Evolutionary conservation across 139 green algal species (phyloP).

Genomic region (Ettlia oleoabundans): DNA sequence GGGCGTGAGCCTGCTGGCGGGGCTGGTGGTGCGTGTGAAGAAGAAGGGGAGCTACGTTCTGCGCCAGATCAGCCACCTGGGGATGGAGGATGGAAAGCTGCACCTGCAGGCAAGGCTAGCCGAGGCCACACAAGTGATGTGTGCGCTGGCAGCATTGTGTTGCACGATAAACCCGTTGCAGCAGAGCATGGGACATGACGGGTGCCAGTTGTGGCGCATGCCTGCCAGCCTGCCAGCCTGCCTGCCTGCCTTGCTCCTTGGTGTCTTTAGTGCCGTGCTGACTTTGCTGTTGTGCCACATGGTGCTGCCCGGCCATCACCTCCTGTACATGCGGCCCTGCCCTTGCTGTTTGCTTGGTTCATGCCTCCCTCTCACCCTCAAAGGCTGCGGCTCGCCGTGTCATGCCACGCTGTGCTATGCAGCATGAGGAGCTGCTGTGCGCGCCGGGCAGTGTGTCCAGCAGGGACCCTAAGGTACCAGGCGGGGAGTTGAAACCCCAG

Average conservation of each 20-base stretch:
- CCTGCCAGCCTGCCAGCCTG: too few relatives aligned
- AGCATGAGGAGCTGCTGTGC: neutral
- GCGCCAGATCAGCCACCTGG: neutral
- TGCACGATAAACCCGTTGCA: too few relatives aligned
- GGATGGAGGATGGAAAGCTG: neutral
- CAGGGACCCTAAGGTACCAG: neutral
- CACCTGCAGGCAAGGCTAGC: neutral
- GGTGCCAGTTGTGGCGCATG: too few relatives aligned
- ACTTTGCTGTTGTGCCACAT: too few relatives aligned
- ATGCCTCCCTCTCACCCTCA: too few relatives aligned
- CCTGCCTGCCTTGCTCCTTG: too few relatives aligned
- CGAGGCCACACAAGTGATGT: too few relatives aligned
- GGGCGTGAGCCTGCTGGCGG: conserved; percentile 11
- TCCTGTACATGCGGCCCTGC: too few relatives aligned
- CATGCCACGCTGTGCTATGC: neutral
- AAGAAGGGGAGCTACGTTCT: neutral
- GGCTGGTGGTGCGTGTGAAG: neutral
- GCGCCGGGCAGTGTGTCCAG: neutral
- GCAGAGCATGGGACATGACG: too few relatives aligned
- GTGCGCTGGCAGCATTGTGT: neutral
- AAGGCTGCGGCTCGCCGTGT: too few relatives aligned
- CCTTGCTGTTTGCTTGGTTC: neutral
- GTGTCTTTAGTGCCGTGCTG: too few relatives aligned
- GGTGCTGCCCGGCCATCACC: too few relatives aligned
- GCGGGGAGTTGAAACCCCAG: neutral